Evolutionary conservation across 129 eudicot genomes (phyloP), one percentile per base, ranked within the genome.

Genomic region (Flaveria trinervia): DNA sequence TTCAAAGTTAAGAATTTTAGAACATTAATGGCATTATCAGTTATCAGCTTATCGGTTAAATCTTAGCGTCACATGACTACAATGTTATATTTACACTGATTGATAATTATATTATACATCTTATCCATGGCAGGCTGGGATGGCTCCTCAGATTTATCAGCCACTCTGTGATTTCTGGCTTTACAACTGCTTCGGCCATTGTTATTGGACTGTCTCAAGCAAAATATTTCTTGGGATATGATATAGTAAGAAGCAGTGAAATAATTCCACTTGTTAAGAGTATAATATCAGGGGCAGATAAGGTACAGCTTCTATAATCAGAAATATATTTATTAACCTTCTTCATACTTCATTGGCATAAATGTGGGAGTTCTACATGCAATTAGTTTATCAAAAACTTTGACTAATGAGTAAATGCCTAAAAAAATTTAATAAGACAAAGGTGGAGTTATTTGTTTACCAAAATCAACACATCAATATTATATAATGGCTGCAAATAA

Each of bases 101-200:
- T 64, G 49, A 30, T 74, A 25, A 25, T 48, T 46, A 26, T 48
- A 4, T 18, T 7, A 75, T 26, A 48, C 23, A 54, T 52, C 28
- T 59, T 80, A 41, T 73, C 68, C 68, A 78, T 60, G 68, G 49
- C 74, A 95, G 99, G 94, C 96, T 95, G 33, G 99, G 99, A 82
- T 95, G 97, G 99, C 76, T 95, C 68, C 86, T 91, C 45, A 92
- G 99, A 48, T 95, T 95, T 84, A 95, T 95, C 84, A 95, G 99
- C 82, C 99, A 88, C 79, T 92, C 99, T 76, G 99, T 95, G 82
- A 95, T 95, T 75, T 95, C 99, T 85, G 99, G 99, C 76, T 95
- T 95, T 83, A 95, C 99, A 60, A 89, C 99, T 49, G 89, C 99
- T 67, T 95, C 97, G 46, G 99, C 99, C 79, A 79, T 91, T 82